phyloP scores from a whole-genome alignment of 2,329 filamentous ascomycete species.

The Neonectria hederae region DNA sequence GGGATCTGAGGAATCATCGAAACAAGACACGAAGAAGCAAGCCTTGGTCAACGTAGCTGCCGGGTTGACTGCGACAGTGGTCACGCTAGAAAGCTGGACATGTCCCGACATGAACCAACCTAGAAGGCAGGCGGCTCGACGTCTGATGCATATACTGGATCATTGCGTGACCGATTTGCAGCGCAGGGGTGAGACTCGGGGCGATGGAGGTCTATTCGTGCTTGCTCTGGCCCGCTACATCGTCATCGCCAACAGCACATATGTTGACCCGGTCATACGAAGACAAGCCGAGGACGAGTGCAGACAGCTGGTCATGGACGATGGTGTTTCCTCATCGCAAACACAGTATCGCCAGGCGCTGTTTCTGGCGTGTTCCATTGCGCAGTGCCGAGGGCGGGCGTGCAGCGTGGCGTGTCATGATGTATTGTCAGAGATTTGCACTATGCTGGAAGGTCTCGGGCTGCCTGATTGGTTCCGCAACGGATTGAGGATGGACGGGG shows the following conservation, averaged over 20 bases:
- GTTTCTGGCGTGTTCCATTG: conserved; percentile 55
- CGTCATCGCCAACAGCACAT: conserved; percentile 27
- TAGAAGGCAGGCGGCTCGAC: conserved; percentile 33
- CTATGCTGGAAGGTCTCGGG: conserved; percentile 49
- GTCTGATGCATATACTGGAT: conserved; percentile 41
- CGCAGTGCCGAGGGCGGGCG: conserved; percentile 57
- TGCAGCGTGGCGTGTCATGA: conserved; percentile 49
- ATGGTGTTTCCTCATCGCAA: conserved; percentile 25
- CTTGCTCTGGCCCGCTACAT: conserved; percentile 43
- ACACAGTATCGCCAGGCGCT: conserved; percentile 44
- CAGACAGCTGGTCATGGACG: conserved; percentile 28
- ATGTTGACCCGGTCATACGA: conserved; percentile 27
- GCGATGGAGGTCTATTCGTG: conserved; percentile 35
- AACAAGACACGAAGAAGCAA: conserved; percentile 33
- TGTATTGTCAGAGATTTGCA: conserved; percentile 53
- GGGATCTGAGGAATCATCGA: conserved; percentile 1
- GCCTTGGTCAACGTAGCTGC: conserved; percentile 45
- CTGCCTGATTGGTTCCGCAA: conserved; percentile 47
- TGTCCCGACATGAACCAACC: conserved; percentile 1
- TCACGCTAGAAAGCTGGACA: conserved; percentile 27
- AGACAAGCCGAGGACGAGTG: conserved; percentile 36
- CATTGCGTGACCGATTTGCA: conserved; percentile 33
- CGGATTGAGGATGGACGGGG: conserved; percentile 56
- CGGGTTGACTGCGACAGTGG: conserved; percentile 42
- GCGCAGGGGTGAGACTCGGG: conserved; percentile 15